These are phyloP conservation scores for Simplicillium aogashimaense DNA, from an alignment of 2,329 filamentous ascomycete genomes.

Conservation along the genomic window DNA sequence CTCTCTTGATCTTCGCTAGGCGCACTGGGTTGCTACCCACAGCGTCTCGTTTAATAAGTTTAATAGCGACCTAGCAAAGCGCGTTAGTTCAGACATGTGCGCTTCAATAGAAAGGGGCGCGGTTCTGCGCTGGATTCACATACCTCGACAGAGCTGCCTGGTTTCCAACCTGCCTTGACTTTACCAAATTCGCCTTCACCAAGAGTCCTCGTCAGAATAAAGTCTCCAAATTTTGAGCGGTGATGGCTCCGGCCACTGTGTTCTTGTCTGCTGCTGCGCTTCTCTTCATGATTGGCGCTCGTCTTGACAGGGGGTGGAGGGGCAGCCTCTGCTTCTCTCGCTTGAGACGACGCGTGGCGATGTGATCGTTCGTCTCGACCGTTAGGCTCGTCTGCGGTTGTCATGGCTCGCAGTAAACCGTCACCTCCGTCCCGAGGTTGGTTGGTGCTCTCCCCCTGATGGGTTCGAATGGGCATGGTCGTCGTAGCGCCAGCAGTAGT, in stretches of 20 bases:
- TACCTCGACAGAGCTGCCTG: slow-evolving; percentile 79
- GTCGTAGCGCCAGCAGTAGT: slow-evolving; percentile 22
- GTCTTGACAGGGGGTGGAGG: slow-evolving; percentile 32
- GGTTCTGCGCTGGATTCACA: slow-evolving; percentile 11
- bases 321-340: slow-evolving; percentile 29
- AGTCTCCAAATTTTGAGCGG: slow-evolving; percentile 80
- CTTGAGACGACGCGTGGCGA: slow-evolving; percentile 8
- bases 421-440: slow-evolving; percentile 68
- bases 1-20: slow-evolving; percentile 92
- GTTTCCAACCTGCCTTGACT: slow-evolving; percentile 97
- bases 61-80: slow-evolving; percentile 74
- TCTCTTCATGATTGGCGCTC: slow-evolving; percentile 34
- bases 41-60: slow-evolving; percentile 87
- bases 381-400: slow-evolving; percentile 20
- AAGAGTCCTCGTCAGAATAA: slow-evolving; percentile 89
- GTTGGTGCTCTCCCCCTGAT: slow-evolving; percentile 30
- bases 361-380: slow-evolving; percentile 10
- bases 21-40: slow-evolving; percentile 82
- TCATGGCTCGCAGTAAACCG: slow-evolving; percentile 64
- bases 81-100: slow-evolving; percentile 8
- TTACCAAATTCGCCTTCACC: slow-evolving; percentile 98
- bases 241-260: slow-evolving; percentile 45
- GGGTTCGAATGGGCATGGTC: slow-evolving; percentile 34
- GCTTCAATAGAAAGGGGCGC: too few species aligned
- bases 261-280: slow-evolving; percentile 49